Conservation (phyloP, 257 asterid genomes). For the Jacaranda copaia region DNA sequence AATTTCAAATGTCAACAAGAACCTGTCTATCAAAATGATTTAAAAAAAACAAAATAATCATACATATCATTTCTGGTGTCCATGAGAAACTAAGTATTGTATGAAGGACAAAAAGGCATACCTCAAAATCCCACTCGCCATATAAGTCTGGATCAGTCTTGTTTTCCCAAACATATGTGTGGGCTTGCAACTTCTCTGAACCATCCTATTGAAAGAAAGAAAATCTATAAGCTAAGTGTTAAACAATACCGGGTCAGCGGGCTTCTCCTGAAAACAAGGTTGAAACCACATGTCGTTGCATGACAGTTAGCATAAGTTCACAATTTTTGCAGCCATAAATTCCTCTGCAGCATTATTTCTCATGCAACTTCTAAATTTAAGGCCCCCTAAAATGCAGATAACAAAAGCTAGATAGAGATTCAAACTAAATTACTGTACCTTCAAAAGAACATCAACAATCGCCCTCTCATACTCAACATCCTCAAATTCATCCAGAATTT, state of each 20-base stretch:
- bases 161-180: constrained; percentile 71
- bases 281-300: background rate
- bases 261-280: background rate
- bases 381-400: background rate
- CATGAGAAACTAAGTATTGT: background rate
- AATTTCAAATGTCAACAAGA: background rate
- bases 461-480: constrained; percentile 82
- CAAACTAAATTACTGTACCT: constrained; percentile 47
- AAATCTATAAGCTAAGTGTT: background rate
- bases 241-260: background rate
- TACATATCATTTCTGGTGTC: background rate
- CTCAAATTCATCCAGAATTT: constrained; percentile 80
- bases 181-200: constrained; percentile 57
- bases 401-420: background rate
- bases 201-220: constrained; percentile 58
- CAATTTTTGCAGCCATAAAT: background rate
- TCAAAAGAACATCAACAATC: constrained; percentile 58
- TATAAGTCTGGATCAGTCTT: constrained; percentile 67
- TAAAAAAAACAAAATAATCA: background rate
- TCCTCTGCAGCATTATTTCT: background rate
- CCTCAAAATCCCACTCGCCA: constrained; percentile 87
- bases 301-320: background rate
- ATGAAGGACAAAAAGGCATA: constrained; percentile 17
- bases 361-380: background rate
- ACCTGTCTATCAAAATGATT: background rate